Evolutionary conservation across 2,329 filamentous ascomycete species (phyloP), one percentile per base, ranked within the genome.

Genomic region (Aspergillus sojae): DNA sequence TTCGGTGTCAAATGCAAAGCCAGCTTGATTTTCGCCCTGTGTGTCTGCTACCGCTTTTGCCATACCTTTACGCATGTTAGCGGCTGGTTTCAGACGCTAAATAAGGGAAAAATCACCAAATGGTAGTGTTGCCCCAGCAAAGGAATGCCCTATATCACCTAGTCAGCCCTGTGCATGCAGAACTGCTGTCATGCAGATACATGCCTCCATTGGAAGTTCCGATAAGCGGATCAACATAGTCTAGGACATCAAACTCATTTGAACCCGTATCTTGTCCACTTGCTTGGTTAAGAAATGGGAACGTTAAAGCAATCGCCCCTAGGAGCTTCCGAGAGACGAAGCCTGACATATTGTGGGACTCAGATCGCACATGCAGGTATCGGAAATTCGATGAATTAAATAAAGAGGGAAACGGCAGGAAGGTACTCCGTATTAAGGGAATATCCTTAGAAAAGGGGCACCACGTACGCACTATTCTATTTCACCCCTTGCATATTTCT

Each of bases 11-110:
- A 79, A 82, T 7, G 84, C 82, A 70, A 86, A 88, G 0, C 85
- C 86, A 46, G 83, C 85, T 62, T 87, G 84, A 54, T 87, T 85
- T 67, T 80, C 85, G 61, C 77, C 79, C 53, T 82, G 72, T 1
- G 84, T 83, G 68, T 87, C 84, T 34, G 84, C 83, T 4, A 85
- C 83, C 1, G 84, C 82, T 70, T 87, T 87, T 41, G 83, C 85
- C 73, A 87, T 82, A 43, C 83, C 84, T 69, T 28, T 5, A 23
- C 26, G 0, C 4, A 5, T n/a, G n/a, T 65, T 41, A 67, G 63
- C 9, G 26, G 1, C 4, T 23, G n/a, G 7, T 6, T 34, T 16
- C 1, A 1, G 11, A 75, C 10, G 0, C 16, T 14, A 30, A 58
- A 11, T 62, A 21, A 60, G 59, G 16, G 10, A 28, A 21, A 41